phyloP scores from a whole-genome alignment of 2,329 filamentous ascomycete genomes.

The Clonostachys chloroleuca region DNA sequence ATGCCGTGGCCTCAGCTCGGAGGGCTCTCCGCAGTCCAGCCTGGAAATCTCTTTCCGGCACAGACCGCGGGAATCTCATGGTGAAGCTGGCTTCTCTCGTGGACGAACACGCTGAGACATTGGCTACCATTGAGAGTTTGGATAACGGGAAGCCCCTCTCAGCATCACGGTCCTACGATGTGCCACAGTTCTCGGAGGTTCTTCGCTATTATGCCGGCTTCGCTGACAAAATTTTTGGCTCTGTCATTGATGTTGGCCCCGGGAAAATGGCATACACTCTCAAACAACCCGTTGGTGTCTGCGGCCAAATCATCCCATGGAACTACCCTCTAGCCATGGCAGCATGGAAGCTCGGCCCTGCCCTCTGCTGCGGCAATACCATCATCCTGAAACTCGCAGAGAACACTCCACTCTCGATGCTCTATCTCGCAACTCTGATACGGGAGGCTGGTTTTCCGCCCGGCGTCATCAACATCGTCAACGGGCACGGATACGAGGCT shows the following conservation, averaged over 20 bases:
- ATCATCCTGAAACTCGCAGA: constrained; percentile 56
- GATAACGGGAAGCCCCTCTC: constrained; percentile 78
- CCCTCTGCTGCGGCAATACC: constrained; percentile 53
- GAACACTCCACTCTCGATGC: constrained; percentile 55
- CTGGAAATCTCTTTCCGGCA: constrained; percentile 65
- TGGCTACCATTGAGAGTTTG: constrained; percentile 61
- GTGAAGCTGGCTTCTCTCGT: constrained; percentile 66
- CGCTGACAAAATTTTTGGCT: constrained; percentile 75
- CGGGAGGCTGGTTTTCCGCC: constrained; percentile 69
- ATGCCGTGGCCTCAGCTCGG: constrained; percentile 64
- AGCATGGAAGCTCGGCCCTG: constrained; percentile 50
- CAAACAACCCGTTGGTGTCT: constrained; percentile 73
- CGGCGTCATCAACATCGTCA: constrained; percentile 68
- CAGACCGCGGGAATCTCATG: constrained; percentile 65
- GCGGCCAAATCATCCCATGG: constrained; percentile 75
- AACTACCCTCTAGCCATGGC: constrained; percentile 77
- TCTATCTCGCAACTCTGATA: constrained; percentile 59
- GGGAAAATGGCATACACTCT: constrained; percentile 73
- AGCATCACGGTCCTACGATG: constrained; percentile 45
- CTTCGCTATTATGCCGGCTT: constrained; percentile 76
- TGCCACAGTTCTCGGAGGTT: background rate
- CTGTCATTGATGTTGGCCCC: constrained; percentile 68
- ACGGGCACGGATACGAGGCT: constrained; percentile 59
- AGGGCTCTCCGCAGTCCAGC: constrained; percentile 61
- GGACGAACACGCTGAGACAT: constrained; percentile 51